Evolutionary conservation across 148 eudicot species (phyloP).

Genomic region (Nepenthes gracilis): DNA sequence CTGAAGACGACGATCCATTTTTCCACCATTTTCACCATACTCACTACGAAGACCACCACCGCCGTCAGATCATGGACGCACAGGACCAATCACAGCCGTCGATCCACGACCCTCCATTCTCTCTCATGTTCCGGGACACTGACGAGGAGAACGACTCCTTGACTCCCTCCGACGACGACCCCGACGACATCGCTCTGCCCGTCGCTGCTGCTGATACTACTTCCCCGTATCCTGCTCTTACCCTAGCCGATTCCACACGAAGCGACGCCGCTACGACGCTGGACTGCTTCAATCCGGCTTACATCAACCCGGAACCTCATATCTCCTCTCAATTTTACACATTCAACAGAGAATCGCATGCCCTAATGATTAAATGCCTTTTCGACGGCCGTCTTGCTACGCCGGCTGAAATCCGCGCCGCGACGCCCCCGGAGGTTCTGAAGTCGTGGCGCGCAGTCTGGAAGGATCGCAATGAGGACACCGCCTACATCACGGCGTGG

Average conservation of each 20-base stretch:
- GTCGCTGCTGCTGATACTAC: not conserved
- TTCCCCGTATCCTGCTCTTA: not conserved
- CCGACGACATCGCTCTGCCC: not conserved
- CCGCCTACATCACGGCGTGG: conserved; percentile 89
- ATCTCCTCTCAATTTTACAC: conserved; percentile 83
- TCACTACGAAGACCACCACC: conserved; percentile 10
- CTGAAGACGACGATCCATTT: conserved; percentile 41
- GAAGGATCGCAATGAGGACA: conserved; percentile 94
- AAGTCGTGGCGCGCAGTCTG: conserved; percentile 80
- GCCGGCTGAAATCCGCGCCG: conserved; percentile 61
- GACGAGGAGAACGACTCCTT: conserved; percentile 29
- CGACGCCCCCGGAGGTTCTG: conserved; percentile 48
- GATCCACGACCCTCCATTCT: conserved; percentile 16
- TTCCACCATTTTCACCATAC: conserved; percentile 8
- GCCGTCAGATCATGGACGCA: conserved; percentile 13
- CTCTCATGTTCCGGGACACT: conserved; percentile 37
- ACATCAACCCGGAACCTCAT: conserved; percentile 59
- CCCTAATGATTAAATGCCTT: conserved; percentile 58
- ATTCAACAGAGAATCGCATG: conserved; percentile 59
- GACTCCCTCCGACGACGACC: conserved; percentile 4
- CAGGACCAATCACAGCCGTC: conserved; percentile 14
- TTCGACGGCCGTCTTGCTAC: conserved; percentile 41
- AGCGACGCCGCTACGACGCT: conserved; percentile 4
- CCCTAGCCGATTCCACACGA: conserved; percentile 5
- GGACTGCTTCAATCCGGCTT: not conserved